Conservation (phyloP, 1,284 basidiomycete genomes). For the Golubevia sp. region DNA sequence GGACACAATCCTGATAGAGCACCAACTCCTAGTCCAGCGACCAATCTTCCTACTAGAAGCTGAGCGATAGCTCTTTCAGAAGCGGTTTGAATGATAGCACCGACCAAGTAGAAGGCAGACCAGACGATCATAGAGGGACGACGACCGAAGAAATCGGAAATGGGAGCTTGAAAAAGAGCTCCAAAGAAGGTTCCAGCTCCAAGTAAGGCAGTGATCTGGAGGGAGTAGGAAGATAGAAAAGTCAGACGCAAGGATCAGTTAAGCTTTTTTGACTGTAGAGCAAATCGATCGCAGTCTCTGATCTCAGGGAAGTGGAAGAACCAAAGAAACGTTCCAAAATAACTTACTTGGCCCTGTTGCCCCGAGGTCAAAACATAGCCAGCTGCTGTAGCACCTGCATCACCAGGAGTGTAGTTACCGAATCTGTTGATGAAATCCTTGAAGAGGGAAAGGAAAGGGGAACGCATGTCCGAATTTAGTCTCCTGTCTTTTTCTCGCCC, state of each 20-base stretch:
- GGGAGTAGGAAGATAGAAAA: too few relatives aligned
- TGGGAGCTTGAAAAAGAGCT: slow-evolving; percentile 39
- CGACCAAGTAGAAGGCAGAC: slow-evolving; percentile 35
- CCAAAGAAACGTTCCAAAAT: too few relatives aligned
- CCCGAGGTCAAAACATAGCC: neutral
- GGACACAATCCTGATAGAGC: slow-evolving; percentile 43
- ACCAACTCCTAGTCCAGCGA: slow-evolving; percentile 51
- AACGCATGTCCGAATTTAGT: too few relatives aligned
- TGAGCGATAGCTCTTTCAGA: slow-evolving; percentile 17
- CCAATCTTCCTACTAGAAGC: slow-evolving; percentile 42
- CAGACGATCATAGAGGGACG: slow-evolving; percentile 36
- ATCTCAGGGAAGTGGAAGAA: too few relatives aligned
- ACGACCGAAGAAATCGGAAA: slow-evolving; percentile 44
- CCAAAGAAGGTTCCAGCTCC: slow-evolving; percentile 44
- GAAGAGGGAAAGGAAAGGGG: too few relatives aligned
- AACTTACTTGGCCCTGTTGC: neutral
- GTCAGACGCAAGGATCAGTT: too few relatives aligned
- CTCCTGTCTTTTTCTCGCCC: too few relatives aligned
- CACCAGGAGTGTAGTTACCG: neutral
- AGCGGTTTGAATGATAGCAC: slow-evolving; percentile 41
- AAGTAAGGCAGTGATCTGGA: too few relatives aligned
- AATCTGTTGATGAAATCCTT: neutral
- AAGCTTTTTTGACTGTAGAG: too few relatives aligned
- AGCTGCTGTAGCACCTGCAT: neutral
- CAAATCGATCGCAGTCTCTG: too few relatives aligned